Evolutionary conservation across 768 basidiomycete genomes (phyloP), one percentile per base, ranked within the genome.

Genomic region (Lentinus brumalis): DNA sequence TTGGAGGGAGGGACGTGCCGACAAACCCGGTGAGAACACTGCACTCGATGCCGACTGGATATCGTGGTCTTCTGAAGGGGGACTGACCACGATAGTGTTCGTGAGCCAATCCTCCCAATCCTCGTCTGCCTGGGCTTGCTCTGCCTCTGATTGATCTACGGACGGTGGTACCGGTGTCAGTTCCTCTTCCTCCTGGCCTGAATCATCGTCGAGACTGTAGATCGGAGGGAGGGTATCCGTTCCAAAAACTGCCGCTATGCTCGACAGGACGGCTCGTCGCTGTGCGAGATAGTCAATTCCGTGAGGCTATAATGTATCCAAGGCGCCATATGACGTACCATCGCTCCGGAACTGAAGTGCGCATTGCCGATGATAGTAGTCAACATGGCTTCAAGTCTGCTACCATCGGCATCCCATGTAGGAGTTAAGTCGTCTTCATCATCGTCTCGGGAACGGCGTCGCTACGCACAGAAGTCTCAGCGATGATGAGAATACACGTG

Each of bases 201-300:
- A 39, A 2, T 39, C 46, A 4, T 49, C 45, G 16, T 49, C 56
- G 1, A 57, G 21, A n/a, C 38, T 46, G 14, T n/a, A 41, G 47
- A 57, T 41, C 3, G 56, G 32, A 9, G 55, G 55, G 12, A 56
- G 32, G 12, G 31, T 29, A 5, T 57, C 56, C 11, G 29, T 12
- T n/a, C 56, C 56, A 21, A 57, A 40, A 3, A 14, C 49, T 16
- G 49, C 47, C 1, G 56, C 56, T 6, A 56, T 21, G 21, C 55
- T 56, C n/a, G 42, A 18, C 35, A 47, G 45, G 5, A 56, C n/a
- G 2, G 56, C 46, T 50, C 49, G 47, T 18, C 30, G 47, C 56
- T 57, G 35, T 15, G 40, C 18, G 9, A 40, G 3, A 39, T 6
- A 14, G 4, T 50, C 11, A 50, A 38, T 16, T 21, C n/a, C 18